Evolutionary conservation across 2,329 filamentous ascomycete genomes (phyloP), one percentile per base, ranked within the genome.

Genomic region (Fusarium ramigenum): DNA sequence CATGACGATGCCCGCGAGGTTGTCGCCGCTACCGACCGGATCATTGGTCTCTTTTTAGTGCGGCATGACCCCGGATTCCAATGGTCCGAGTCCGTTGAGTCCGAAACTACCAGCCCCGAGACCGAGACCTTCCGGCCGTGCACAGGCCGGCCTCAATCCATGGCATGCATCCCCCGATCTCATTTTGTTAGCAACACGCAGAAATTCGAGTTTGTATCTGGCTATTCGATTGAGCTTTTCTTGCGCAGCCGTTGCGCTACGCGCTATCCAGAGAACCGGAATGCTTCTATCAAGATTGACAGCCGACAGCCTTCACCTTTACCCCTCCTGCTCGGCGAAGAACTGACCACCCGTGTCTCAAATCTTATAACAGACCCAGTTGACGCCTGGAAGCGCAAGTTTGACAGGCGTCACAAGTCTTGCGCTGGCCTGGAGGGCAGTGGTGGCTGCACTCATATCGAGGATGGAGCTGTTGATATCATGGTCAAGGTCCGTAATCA

Each of bases 241-340:
- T 82, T 89, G 67, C 83, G 81, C 46, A 87, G 84, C 70, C 82
- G 80, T 60, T 84, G 82, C 61, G 80, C 63, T 64, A 80, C 75
- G 18, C 74, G 76, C 34, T 78, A 28, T 74, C 81, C 32, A 82
- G 84, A 79, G 81, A 81, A 81, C 56, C 84, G 82, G 37, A 80
- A 78, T 67, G 75, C 77, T 34, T 75, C 76, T 5, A 73, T 87
- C 46, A 83, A 80, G 63, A 77, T 88, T 59, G 81, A 83, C 58
- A 89, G 87, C 78, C 77, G 72, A 5, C 87, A 89, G 76, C 79
- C 80, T 46, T 80, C 87, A 0, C 87, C 87, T 7, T 77, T 88
- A 57, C 87, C 83, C 23, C 80, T 87, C 2, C 78, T 82, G 9
- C 77, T 82, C 15, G 85, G 84, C 15, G 87, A 88, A 74, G 82